Percentiles rank a stretch among this genome's conserved stretches.
phyloP scores from a whole-genome alignment of 768 basidiomycete species.

The Atractiella rhizophila region DNA sequence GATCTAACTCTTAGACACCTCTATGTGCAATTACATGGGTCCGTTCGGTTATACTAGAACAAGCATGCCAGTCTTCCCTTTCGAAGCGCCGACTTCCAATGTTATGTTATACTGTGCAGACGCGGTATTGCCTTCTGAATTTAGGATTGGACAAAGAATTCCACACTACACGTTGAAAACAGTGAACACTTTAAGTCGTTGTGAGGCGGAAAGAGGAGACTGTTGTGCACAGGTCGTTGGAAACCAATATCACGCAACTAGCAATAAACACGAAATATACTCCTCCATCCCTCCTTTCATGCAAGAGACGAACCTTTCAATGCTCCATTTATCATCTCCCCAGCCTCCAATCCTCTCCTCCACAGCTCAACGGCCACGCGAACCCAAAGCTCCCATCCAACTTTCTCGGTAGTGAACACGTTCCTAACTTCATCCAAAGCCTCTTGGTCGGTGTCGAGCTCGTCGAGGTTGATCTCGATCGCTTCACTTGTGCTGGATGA shows the following conservation, averaged over 20 bases:
- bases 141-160: too few species aligned
- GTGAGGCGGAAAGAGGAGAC: too few species aligned
- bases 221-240: conserved; percentile 16
- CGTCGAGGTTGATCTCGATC: conserved; percentile 67
- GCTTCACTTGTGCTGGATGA: conserved; percentile 33
- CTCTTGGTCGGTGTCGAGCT: conserved; percentile 52
- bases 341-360: conserved; percentile 20
- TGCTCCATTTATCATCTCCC: conserved; percentile 31
- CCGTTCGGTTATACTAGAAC: too few species aligned
- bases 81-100: too few species aligned
- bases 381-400: conserved; percentile 43
- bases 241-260: conserved; percentile 15
- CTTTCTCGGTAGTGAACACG: conserved; percentile 44
- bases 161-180: too few species aligned
- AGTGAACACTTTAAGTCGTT: too few species aligned
- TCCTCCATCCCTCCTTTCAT: conserved; percentile 21
- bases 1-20: too few species aligned
- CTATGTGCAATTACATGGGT: too few species aligned
- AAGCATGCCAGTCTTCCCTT: too few species aligned
- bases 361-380: conserved; percentile 19
- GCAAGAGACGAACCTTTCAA: conserved; percentile 24
- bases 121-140: too few species aligned
- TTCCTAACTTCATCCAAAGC: conserved; percentile 35
- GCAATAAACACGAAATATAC: conserved; percentile 27
- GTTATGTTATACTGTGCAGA: too few species aligned